Evolutionary conservation across 2,329 filamentous ascomycete genomes (phyloP).

Genomic region (Hawksworthiomyces lignivorus): DNA sequence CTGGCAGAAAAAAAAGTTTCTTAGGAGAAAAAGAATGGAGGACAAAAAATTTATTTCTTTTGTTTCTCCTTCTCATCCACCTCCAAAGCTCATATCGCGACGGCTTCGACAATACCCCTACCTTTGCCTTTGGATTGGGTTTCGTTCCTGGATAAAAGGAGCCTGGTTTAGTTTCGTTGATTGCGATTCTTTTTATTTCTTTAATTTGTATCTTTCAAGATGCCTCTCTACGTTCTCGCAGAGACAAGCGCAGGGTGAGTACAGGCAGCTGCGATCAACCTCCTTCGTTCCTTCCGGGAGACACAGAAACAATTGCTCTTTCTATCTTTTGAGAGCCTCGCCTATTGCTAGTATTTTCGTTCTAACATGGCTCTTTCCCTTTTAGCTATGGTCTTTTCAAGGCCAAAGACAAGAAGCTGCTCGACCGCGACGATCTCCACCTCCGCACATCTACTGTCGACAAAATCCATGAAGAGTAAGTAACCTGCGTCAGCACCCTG

Average conservation of each 20-base stretch:
- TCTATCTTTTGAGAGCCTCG: slow-evolving; percentile 1
- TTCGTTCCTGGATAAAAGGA: no score
- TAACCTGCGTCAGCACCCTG: no score
- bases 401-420: slow-evolving; percentile 95
- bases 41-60: slow-evolving; percentile 15
- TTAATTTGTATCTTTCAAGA: slow-evolving; percentile 33
- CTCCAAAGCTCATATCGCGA: no score
- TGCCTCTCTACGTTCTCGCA: slow-evolving; percentile 87
- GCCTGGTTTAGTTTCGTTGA: no score
- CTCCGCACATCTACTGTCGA: slow-evolving; percentile 68
- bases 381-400: slow-evolving; percentile 94
- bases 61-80: background rate
- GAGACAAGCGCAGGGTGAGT: slow-evolving; percentile 79
- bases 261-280: slow-evolving; percentile 1
- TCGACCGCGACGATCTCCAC: slow-evolving; percentile 77
- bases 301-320: no score
- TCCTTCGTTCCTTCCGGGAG: background rate
- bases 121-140: no score
- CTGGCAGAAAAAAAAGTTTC: slow-evolving; percentile 18
- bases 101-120: no score
- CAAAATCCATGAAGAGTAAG: slow-evolving; percentile 78
- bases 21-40: slow-evolving; percentile 9
- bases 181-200: background rate
- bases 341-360: background rate
- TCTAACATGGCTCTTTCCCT: slow-evolving; percentile 22